Evolutionary conservation across 805 yeast genomes (phyloP), one percentile per base, ranked within the genome.

Genomic region (Candida morakotiae): DNA sequence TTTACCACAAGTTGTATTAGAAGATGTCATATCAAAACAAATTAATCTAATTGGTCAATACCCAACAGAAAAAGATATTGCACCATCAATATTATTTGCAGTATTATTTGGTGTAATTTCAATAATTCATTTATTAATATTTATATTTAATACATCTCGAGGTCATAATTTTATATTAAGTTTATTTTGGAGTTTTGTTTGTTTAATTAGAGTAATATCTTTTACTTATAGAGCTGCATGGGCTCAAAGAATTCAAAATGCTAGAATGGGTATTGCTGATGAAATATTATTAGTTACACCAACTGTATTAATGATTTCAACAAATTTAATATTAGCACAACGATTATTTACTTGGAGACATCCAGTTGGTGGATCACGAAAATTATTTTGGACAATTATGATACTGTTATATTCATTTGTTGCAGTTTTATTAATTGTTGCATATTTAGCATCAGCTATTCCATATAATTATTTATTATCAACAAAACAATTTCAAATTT

Each of bases 331-430:
- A 16, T 58, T 83, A 32, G 86, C 86, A 4, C 87, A 82, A 55
- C 73, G 89, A 57, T 62, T 83, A 21, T 81, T 81, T 56, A 80
- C 85, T 4, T 81, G 87, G 84, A 67, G 81, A 53, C 88, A 83
- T 53, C 89, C 91, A 9, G 78, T 75, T 29, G 70, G 79, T 14
- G 89, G 88, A 28, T 68, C 75, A 19, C 55, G 71, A 22, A 60
- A 57, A 40, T 39, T 62, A 20, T 76, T 82, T 47, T 75, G 78
- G 73, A 41, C 45, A 27, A 35, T 59, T 20, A 74, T 83, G 81
- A 50, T 68, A 33, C 25, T 54, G 2, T 47, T 79, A 28, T 83
- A 83, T 48, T 42, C 58, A 5, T 43, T 79, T 29, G 87, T 83
- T 19, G 39, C 67, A 22, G 77, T 73, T 6, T 67, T 81, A 28